Evolutionary conservation across 2,329 filamentous ascomycete genomes (phyloP).

Genomic region (Metarhizium album): DNA sequence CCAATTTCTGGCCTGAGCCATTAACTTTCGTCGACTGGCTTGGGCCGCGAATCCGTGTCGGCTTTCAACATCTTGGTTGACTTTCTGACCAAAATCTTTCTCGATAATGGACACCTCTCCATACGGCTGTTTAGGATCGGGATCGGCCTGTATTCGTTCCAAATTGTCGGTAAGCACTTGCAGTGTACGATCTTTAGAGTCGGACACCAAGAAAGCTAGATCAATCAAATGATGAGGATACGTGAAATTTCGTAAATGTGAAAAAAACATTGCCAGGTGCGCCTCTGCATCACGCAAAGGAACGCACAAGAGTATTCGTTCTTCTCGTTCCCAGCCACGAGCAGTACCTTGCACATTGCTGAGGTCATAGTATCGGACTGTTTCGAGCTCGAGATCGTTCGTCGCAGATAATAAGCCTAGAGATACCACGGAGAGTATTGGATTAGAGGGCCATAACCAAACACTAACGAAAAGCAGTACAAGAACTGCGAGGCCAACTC

Average conservation of each 20-base stretch:
- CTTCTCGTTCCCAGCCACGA: conserved; percentile 90
- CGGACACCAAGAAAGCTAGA: conserved; percentile 90
- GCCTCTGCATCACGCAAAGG: conserved; percentile 86
- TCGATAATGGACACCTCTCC: conserved; percentile 97
- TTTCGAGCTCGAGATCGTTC: conserved; percentile 75
- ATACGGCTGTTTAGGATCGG: conserved; percentile 71
- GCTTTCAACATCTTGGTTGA: conserved; percentile 95
- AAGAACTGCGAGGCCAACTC: conserved; percentile 49
- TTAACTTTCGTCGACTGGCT: conserved; percentile 84
- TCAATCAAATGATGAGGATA: conserved; percentile 97
- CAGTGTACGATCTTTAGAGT: conserved; percentile 89
- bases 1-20: conserved; percentile 98
- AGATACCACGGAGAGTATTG: conserved; percentile 50
- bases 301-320: conserved; percentile 89
- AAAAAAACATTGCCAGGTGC: conserved; percentile 96
- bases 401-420: conserved; percentile 58
- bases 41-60: conserved; percentile 96
- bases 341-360: conserved; percentile 84
- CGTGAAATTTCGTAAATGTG: conserved; percentile 91
- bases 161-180: conserved; percentile 64
- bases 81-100: conserved; percentile 97
- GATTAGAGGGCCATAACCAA: conserved; percentile 63
- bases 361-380: conserved; percentile 93
- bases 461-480: conserved; percentile 57
- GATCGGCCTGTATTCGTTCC: conserved; percentile 66